These are phyloP conservation scores for Heterobasidion irregulare DNA, from an alignment of 1,284 basidiomycete species.

Conservation along the genomic window DNA sequence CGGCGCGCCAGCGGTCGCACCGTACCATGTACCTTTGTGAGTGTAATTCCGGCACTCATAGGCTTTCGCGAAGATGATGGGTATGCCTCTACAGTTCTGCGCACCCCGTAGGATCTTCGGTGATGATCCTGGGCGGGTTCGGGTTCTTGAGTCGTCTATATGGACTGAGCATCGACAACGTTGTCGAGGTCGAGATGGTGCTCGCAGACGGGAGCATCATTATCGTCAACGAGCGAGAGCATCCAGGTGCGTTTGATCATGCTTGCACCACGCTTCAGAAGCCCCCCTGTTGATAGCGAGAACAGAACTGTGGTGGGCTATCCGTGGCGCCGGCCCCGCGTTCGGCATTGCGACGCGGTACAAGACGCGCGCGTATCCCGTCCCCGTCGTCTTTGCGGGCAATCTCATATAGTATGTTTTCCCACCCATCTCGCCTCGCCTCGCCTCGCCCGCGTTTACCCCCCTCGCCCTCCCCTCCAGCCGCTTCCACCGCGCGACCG, in stretches of 20 bases:
- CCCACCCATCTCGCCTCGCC: constrained; percentile 2
- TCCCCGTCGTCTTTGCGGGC: constrained; percentile 84
- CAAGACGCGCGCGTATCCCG: constrained; percentile 78
- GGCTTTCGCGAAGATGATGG: constrained; percentile 3
- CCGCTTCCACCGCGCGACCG: constrained; percentile 77
- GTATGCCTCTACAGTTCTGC: constrained; percentile 40
- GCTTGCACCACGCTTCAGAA: not conserved
- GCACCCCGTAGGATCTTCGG: constrained; percentile 71
- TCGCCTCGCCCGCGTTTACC: constrained; percentile 1
- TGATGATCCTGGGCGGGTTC: constrained; percentile 85
- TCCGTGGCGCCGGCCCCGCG: constrained; percentile 79
- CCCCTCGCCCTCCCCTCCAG: constrained; percentile 27
- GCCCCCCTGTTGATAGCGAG: not conserved
- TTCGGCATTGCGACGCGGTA: constrained; percentile 86
- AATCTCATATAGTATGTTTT: constrained; percentile 74
- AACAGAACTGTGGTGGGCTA: constrained; percentile 82
- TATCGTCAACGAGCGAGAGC: constrained; percentile 55
- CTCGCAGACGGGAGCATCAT: constrained; percentile 74
- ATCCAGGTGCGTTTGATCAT: constrained; percentile 40
- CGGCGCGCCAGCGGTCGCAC: constrained; percentile 47
- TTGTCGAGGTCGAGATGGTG: constrained; percentile 82
- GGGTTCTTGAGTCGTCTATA: constrained; percentile 80
- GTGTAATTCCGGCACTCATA: constrained; percentile 18
- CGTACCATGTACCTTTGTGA: constrained; percentile 81
- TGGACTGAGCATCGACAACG: constrained; percentile 79